A percentile compares a stretch with the other conserved stretches of the same genome.
phyloP scores from a whole-genome alignment of 805 yeast species.

The Clavispora carvajalis region DNA sequence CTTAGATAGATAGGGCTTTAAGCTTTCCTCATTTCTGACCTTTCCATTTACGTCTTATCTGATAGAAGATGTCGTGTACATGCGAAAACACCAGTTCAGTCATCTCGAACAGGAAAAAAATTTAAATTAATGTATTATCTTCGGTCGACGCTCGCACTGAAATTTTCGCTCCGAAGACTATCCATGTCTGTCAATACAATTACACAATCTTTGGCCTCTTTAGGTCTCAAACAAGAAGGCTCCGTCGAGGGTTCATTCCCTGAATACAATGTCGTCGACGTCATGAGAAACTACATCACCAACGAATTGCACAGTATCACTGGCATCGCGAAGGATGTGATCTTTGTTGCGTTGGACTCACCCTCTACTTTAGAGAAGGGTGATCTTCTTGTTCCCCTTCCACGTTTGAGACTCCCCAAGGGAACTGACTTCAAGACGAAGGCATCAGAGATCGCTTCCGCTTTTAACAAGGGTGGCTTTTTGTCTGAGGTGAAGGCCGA shows the following conservation, averaged over 20 bases:
- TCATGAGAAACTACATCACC: conserved; percentile 85
- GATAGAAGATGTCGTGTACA: not conserved
- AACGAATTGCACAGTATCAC: conserved; percentile 69
- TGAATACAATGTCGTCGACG: conserved; percentile 73
- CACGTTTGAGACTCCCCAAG: conserved; percentile 67
- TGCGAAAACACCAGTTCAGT: not conserved
- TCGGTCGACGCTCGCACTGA: conserved; percentile 1
- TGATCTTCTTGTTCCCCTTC: conserved; percentile 87
- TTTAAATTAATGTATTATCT: conserved; percentile 1
- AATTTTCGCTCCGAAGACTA: conserved; percentile 3
- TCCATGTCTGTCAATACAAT: conserved; percentile 24
- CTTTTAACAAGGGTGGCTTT: conserved; percentile 69
- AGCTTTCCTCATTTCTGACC: too few species aligned
- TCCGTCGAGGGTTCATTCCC: conserved; percentile 61
- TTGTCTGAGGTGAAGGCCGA: conserved; percentile 69
- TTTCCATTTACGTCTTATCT: too few species aligned
- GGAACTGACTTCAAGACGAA: conserved; percentile 79
- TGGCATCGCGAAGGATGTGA: conserved; percentile 62
- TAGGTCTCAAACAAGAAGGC: conserved; percentile 31
- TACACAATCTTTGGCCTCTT: conserved; percentile 27
- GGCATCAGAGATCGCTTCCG: conserved; percentile 65
- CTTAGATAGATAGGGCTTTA: too few species aligned
- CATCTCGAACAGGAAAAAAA: conserved; percentile 2
- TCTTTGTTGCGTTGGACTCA: conserved; percentile 84
- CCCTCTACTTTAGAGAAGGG: conserved; percentile 85